Evolutionary conservation across 2,329 filamentous ascomycete genomes (phyloP).

Genomic region (Stromatinia cepivora): DNA sequence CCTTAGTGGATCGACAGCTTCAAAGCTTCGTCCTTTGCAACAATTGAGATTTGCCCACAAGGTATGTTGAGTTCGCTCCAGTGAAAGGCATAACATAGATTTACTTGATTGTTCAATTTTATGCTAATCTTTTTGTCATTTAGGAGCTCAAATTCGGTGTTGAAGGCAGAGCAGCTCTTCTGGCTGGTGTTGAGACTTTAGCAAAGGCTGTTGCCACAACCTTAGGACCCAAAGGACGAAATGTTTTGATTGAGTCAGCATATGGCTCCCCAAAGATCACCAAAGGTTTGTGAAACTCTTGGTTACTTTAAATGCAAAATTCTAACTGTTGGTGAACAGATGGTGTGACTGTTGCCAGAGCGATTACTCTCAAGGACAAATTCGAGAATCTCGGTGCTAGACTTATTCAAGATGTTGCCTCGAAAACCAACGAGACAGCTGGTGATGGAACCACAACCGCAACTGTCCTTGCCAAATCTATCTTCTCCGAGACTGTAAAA

Average conservation of each 20-base stretch:
- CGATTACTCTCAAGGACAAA: constrained; percentile 93
- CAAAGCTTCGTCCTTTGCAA: constrained; percentile 66
- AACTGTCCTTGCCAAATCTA: constrained; percentile 93
- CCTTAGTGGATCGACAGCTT: constrained; percentile 67
- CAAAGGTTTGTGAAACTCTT: constrained; percentile 67
- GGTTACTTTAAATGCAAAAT: background rate
- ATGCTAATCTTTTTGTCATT: constrained; percentile 23
- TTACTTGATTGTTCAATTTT: background rate
- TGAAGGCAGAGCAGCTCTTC: constrained; percentile 83
- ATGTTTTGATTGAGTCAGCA: constrained; percentile 97
- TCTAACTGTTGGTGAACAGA: constrained; percentile 50
- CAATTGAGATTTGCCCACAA: constrained; percentile 98
- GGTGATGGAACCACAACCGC: constrained; percentile 98
- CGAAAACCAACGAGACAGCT: constrained; percentile 98
- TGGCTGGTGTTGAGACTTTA: constrained; percentile 94
- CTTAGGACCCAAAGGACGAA: constrained; percentile 95
- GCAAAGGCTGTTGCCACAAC: constrained; percentile 95
- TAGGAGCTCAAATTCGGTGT: constrained; percentile 98
- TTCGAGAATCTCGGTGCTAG: constrained; percentile 99
- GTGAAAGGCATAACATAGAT: constrained; percentile 22
- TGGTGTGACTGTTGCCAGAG: constrained; percentile 86
- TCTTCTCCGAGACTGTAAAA: constrained; percentile 99
- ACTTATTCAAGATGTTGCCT: constrained; percentile 95
- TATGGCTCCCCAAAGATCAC: constrained; percentile 99
- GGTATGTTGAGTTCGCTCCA: constrained; percentile 53